These are phyloP conservation scores for Ogataea zsoltii DNA, from an alignment of 805 yeast species.

Conservation along the genomic window DNA sequence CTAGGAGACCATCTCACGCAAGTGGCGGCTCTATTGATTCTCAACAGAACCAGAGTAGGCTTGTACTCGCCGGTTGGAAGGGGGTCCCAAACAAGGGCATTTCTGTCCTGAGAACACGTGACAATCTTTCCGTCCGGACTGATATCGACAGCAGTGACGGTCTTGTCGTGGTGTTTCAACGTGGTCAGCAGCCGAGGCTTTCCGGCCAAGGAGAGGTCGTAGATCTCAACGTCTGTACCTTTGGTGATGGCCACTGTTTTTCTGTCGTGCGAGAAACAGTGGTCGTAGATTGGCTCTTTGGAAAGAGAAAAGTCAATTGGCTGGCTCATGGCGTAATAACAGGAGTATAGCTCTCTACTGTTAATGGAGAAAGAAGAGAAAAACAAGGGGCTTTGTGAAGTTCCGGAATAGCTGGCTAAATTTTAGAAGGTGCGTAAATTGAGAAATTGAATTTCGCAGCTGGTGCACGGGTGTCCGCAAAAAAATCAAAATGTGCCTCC, in stretches of 20 bases:
- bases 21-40: conserved; percentile 96
- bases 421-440: too few species aligned
- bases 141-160: conserved; percentile 92
- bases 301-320: conserved; percentile 64
- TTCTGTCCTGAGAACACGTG: conserved; percentile 97
- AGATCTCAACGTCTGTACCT: conserved; percentile 73
- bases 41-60: conserved; percentile 87
- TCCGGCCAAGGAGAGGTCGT: conserved; percentile 50
- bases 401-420: background rate
- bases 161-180: conserved; percentile 84
- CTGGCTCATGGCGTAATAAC: conserved; percentile 28
- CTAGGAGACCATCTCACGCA: conserved; percentile 92
- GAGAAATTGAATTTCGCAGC: too few species aligned
- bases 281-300: conserved; percentile 86
- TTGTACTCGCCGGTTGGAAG: conserved; percentile 58
- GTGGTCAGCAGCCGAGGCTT: conserved; percentile 65
- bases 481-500: too few species aligned
- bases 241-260: conserved; percentile 76
- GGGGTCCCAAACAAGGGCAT: conserved; percentile 95
- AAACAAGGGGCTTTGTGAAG: background rate
- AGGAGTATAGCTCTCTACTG: conserved; percentile 42
- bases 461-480: conserved; percentile 12
- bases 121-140: conserved; percentile 86
- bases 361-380: background rate
- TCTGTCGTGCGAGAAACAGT: conserved; percentile 75